A percentile compares a stretch with the other conserved stretches of the same genome.
Evolutionary conservation across 225 moss, liverwort and hornwort genomes (phyloP).

Genomic region (Bryoerythrophyllum caledonicum): DNA sequence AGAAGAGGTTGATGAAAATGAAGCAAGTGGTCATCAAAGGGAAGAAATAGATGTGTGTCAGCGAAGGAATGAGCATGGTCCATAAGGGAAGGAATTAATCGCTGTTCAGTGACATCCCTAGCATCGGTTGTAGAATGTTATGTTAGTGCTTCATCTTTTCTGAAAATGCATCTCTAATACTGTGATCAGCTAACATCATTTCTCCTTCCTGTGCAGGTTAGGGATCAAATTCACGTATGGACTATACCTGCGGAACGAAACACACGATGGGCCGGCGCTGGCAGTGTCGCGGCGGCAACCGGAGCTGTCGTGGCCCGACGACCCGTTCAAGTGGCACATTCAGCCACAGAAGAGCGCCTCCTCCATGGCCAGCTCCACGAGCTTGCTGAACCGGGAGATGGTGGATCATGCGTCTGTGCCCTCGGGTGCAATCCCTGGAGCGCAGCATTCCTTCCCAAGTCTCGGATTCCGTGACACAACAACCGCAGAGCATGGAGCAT

Average conservation of each 20-base stretch:
- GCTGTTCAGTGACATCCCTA: too few relatives aligned
- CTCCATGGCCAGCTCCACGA: conserved; percentile 26
- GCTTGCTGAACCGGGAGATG: conserved; percentile 30
- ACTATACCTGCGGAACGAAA: conserved; percentile 47
- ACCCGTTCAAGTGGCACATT: conserved; percentile 64
- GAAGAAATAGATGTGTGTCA: too few relatives aligned
- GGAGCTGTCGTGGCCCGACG: conserved; percentile 37
- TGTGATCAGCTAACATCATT: not conserved
- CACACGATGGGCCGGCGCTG: conserved; percentile 28
- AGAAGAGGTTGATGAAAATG: too few relatives aligned
- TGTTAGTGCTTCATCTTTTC: conserved; percentile 2
- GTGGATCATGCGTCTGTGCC: conserved; percentile 20
- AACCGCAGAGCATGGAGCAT: conserved; percentile 18
- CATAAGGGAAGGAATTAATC: too few relatives aligned
- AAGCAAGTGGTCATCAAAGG: too few relatives aligned
- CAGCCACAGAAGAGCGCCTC: conserved; percentile 35
- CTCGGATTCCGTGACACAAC: conserved; percentile 22
- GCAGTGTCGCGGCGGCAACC: conserved; percentile 40
- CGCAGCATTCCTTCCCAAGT: conserved; percentile 22
- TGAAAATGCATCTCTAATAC: not conserved
- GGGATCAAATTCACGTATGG: conserved; percentile 56
- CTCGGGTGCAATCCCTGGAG: conserved; percentile 36
- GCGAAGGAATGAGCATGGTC: too few relatives aligned
- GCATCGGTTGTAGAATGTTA: too few relatives aligned
- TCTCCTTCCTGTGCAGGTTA: conserved; percentile 34